Percentiles rank a stretch among this genome's conserved stretches.
phyloP scores from a whole-genome alignment of 805 yeast species.

The Schwanniomyces polymorphus region DNA sequence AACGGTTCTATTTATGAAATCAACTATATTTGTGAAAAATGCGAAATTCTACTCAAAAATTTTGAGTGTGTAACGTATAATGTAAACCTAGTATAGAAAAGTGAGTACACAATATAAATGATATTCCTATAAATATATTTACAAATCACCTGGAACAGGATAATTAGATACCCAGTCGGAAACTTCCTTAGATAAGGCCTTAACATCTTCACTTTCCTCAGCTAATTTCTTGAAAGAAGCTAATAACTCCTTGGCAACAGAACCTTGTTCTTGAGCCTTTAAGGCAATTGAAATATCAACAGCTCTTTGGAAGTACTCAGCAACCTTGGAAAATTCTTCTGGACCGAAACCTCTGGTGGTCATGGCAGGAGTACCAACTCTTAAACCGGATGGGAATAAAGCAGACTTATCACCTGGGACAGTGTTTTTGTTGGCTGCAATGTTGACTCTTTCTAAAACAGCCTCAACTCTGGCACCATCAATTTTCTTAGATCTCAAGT shows the following conservation, averaged over 20 bases:
- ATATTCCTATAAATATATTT: slow-evolving; percentile 1
- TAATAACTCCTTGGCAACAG: slow-evolving; percentile 57
- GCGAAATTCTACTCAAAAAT: not conserved
- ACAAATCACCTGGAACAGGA: slow-evolving; percentile 85
- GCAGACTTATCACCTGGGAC: slow-evolving; percentile 98
- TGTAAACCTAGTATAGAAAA: not conserved
- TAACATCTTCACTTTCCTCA: slow-evolving; percentile 59
- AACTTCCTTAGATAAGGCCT: slow-evolving; percentile 63
- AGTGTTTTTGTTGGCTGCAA: slow-evolving; percentile 96
- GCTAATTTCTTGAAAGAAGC: slow-evolving; percentile 73
- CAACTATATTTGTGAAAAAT: not conserved
- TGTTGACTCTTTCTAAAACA: slow-evolving; percentile 89
- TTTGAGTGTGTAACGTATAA: not conserved
- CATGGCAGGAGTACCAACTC: slow-evolving; percentile 99
- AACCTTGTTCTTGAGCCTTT: slow-evolving; percentile 60
- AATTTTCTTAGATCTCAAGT: slow-evolving; percentile 82
- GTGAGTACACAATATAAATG: not conserved
- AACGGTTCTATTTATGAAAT: not conserved
- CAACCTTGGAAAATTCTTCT: slow-evolving; percentile 80
- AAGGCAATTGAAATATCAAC: slow-evolving; percentile 64
- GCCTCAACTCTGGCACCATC: slow-evolving; percentile 98
- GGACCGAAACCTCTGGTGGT: slow-evolving; percentile 94
- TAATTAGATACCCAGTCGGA: slow-evolving; percentile 68
- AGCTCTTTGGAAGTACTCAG: slow-evolving; percentile 75
- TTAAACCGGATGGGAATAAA: slow-evolving; percentile 93